A percentile compares a stretch with the other conserved stretches of the same genome.
These are phyloP conservation scores for Blastobotrys capitulatus DNA, from an alignment of 1,139 yeast species.

Conservation along the genomic window DNA sequence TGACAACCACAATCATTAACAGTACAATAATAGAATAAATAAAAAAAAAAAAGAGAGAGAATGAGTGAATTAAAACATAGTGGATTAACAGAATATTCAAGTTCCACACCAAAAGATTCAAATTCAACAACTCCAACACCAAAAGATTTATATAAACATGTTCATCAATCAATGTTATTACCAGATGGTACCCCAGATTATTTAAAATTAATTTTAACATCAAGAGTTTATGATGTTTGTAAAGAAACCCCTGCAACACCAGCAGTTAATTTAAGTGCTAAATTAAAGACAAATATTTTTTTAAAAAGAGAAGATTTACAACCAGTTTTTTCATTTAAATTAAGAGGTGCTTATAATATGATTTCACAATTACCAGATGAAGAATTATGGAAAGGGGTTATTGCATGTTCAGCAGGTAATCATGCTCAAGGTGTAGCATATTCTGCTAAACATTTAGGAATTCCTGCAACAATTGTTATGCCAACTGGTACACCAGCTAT, in stretches of 20 bases:
- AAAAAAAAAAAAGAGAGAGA: constrained; percentile 2
- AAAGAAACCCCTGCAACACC: constrained; percentile 80
- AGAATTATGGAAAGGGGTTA: constrained; percentile 76
- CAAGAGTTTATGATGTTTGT: constrained; percentile 91
- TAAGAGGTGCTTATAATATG: constrained; percentile 97
- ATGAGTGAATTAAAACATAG: constrained; percentile 14
- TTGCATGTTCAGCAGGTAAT: constrained; percentile 98
- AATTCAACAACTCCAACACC: constrained; percentile 1
- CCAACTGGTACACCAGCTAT: constrained; percentile 96
- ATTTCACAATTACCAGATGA: constrained; percentile 75
- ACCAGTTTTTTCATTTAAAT: constrained; percentile 93
- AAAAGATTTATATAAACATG: constrained; percentile 13
- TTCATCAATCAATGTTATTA: constrained; percentile 23
- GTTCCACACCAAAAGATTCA: constrained; percentile 13
- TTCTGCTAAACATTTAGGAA: constrained; percentile 75
- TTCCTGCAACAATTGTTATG: constrained; percentile 96
- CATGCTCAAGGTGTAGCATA: constrained; percentile 99
- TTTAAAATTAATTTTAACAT: constrained; percentile 78
- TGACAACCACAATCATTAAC: not conserved
- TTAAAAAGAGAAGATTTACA: constrained; percentile 88
- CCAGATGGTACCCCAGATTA: constrained; percentile 67
- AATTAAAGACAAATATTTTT: constrained; percentile 63
- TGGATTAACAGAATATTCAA: constrained; percentile 19
- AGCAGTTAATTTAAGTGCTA: constrained; percentile 71
- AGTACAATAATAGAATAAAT: not conserved